Evolutionary conservation across 306 rosid genomes (phyloP).

Genomic region (Dalbergia oliveri): DNA sequence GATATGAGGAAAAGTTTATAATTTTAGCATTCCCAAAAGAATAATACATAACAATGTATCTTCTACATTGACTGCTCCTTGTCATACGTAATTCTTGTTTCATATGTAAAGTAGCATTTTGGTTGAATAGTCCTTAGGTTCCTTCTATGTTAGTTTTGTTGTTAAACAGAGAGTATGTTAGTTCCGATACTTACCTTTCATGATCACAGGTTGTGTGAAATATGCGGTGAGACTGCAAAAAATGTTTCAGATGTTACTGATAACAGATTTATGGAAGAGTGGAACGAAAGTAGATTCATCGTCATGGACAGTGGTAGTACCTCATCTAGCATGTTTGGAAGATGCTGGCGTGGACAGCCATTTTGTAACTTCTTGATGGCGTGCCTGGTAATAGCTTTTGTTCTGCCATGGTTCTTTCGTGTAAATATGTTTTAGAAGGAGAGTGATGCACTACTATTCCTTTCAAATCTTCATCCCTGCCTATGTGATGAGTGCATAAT

Average conservation of each 20-base stretch:
- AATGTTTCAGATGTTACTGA: slow-evolving; percentile 62
- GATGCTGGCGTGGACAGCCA: slow-evolving; percentile 86
- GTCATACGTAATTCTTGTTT: not conserved
- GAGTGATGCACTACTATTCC: slow-evolving; percentile 36
- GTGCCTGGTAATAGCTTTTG: slow-evolving; percentile 88
- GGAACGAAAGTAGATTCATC: slow-evolving; percentile 70
- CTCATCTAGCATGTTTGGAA: slow-evolving; percentile 48
- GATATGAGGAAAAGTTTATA: slow-evolving; percentile 29
- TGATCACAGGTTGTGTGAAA: slow-evolving; percentile 75
- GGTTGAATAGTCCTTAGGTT: not conserved
- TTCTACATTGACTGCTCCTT: not conserved
- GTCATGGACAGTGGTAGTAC: slow-evolving; percentile 44
- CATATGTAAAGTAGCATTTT: slow-evolving; percentile 1
- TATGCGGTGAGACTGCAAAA: slow-evolving; percentile 82
- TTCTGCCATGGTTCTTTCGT: slow-evolving; percentile 93
- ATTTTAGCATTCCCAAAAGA: not conserved
- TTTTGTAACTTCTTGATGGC: slow-evolving; percentile 96
- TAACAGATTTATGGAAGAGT: slow-evolving; percentile 72
- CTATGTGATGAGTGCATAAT: slow-evolving; percentile 31
- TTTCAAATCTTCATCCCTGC: slow-evolving; percentile 31
- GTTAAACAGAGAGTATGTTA: not conserved
- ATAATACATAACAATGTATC: slow-evolving; percentile 7
- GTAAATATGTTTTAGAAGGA: slow-evolving; percentile 72
- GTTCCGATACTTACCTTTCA: slow-evolving; percentile 4
- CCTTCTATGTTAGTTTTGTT: slow-evolving; percentile 16